Base-by-base conservation (phyloP, 768 basidiomycete genomes). In the Suillus fuscotomentosus region DNA sequence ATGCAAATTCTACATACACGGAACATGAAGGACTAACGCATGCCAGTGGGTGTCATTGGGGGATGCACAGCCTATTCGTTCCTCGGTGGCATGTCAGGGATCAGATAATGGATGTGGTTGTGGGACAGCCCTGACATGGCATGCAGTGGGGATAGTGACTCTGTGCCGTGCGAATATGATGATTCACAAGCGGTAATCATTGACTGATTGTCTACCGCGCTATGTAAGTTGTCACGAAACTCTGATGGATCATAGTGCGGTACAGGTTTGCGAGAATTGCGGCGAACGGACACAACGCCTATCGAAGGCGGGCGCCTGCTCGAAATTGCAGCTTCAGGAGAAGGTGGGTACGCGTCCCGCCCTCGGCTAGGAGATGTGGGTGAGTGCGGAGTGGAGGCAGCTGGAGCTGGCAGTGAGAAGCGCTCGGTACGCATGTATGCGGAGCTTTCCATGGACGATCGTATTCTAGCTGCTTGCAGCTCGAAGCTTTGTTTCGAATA, bases 91-190 rank as follows among this genome's bases (percentile, higher is more conserved):
- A 86, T 79, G 69, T 87, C 86, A 10, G 86, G 86, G 48, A 87
- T 86, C 64, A 87, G 70, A 76, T 84, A 86, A 71, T 87, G 86
- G 65, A 87, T 67, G 31, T 79, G 79, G 51, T 83, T 83, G 68
- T 78, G 83, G 38, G 55, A 63, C 65, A 81, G 73, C 68, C 60
- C 72, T 65, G 69, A 50, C 22, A 57, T 55, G 62, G 60, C 66
- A 61, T 56, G 45, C 11, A 34, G 8, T 0, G 55, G 41, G 17
- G 56, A 20, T 17, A 60, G 31, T 48, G 63, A 24, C 14, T 63
- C 70, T 47, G 66, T 17, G 42, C 73, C 68, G 41, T 75, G 70
- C 47, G 73, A 76, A 20, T 74, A 67, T 6, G 72, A 75, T 47
- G 74, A 75, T 22, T 67, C 75, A 57, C 66, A 69, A 13, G 69